Evolutionary conservation across 148 eudicot species (phyloP).

Genomic region (Cornus florida): DNA sequence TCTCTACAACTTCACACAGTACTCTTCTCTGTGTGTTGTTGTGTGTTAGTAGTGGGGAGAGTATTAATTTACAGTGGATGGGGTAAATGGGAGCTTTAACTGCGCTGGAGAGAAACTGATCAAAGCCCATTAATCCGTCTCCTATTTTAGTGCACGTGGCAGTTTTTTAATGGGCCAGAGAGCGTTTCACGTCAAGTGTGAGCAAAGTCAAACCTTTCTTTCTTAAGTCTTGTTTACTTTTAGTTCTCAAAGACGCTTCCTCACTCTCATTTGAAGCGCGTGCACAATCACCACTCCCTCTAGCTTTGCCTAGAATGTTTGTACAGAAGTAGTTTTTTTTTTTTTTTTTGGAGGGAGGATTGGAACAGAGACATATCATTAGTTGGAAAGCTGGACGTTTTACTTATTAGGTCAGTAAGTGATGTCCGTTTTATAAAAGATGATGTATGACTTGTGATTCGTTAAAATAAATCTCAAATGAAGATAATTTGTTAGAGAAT

Average conservation of each 20-base stretch:
- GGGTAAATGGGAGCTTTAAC: slow-evolving; percentile 21
- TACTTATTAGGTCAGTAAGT: too few relatives aligned
- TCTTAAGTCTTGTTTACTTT: neutral
- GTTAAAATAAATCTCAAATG: too few relatives aligned
- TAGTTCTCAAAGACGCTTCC: neutral
- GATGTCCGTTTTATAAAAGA: too few relatives aligned
- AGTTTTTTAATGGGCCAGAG: neutral
- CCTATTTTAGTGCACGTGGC: slow-evolving; percentile 43
- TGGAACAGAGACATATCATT: too few relatives aligned
- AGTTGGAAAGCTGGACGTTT: too few relatives aligned
- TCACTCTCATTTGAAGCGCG: slow-evolving; percentile 4
- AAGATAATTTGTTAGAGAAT: too few relatives aligned
- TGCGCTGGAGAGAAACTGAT: slow-evolving; percentile 34
- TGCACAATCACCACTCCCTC: neutral
- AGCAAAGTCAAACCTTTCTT: slow-evolving; percentile 43
- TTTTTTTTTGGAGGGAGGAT: too few relatives aligned
- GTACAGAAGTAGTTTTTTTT: too few relatives aligned
- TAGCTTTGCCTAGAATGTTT: too few relatives aligned
- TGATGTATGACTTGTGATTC: too few relatives aligned
- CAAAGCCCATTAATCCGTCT: slow-evolving; percentile 43
- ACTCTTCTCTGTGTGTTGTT: neutral
- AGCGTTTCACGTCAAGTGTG: slow-evolving; percentile 23
- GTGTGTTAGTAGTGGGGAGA: neutral
- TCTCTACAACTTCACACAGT: neutral
- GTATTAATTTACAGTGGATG: neutral